A percentile compares a stretch with the other conserved stretches of the same genome.
These are phyloP conservation scores for Diversispora eburnea DNA, from an alignment of 192 early-diverging fungal species.

Conservation along the genomic window DNA sequence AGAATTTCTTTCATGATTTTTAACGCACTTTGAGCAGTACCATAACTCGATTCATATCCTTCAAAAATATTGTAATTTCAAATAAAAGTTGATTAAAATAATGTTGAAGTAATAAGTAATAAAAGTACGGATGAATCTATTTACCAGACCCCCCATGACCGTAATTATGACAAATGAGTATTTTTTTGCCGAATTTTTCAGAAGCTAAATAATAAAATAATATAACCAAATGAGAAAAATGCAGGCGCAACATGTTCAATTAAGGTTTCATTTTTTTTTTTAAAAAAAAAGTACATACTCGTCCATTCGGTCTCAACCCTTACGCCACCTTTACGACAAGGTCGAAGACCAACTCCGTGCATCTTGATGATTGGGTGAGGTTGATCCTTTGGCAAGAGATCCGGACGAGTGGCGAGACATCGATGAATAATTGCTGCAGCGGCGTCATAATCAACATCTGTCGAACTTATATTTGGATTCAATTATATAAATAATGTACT, in stretches of 20 bases:
- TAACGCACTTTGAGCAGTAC: conserved; percentile 47
- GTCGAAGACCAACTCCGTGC: conserved; percentile 52
- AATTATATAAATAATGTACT: neutral
- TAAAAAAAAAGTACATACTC: conserved; percentile 30
- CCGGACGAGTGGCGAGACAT: conserved; percentile 39
- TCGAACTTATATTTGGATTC: conserved; percentile 25
- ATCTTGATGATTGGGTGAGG: conserved; percentile 34
- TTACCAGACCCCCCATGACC: conserved; percentile 64
- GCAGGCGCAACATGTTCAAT: neutral
- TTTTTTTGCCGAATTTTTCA: conserved; percentile 8
- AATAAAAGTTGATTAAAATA: neutral
- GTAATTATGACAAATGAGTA: conserved; percentile 59
- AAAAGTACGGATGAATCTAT: conserved; percentile 27
- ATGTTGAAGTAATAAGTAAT: conserved; percentile 3
- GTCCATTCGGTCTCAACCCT: conserved; percentile 48
- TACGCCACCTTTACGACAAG: conserved; percentile 48
- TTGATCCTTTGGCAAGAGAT: conserved; percentile 41
- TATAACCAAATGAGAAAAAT: conserved; percentile 12
- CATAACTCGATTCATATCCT: conserved; percentile 60
- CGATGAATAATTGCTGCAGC: conserved; percentile 46
- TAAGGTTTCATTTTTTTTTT: conserved; percentile 30
- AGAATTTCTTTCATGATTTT: conserved; percentile 39
- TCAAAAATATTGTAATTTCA: conserved; percentile 13
- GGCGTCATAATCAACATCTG: conserved; percentile 33
- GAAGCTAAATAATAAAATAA: conserved; percentile 16